Conservation (phyloP, 768 basidiomycete genomes). For the Russula olivacea region DNA sequence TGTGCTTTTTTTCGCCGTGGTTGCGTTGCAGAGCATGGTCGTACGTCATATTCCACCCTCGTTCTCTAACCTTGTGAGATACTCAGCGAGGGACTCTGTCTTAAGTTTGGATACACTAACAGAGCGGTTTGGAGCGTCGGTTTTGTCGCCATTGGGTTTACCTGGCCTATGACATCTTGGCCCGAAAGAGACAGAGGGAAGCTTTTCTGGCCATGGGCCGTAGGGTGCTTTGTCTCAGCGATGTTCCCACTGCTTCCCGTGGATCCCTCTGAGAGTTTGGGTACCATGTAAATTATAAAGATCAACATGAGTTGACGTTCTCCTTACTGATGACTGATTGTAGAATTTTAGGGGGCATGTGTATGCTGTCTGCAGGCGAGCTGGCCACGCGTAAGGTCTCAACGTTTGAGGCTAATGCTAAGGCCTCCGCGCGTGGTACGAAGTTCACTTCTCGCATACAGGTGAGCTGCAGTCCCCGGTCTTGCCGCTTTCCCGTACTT, state of each 20-base stretch:
- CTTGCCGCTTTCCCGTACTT: neutral
- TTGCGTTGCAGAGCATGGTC: constrained; percentile 62
- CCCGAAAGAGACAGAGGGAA: constrained; percentile 29
- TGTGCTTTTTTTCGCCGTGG: constrained; percentile 34
- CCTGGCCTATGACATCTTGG: constrained; percentile 63
- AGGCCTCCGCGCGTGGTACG: neutral
- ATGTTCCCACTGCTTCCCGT: constrained; percentile 70
- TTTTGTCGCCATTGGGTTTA: constrained; percentile 49
- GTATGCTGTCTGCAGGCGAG: constrained; percentile 34
- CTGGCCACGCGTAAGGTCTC: constrained; percentile 11
- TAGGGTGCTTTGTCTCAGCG: constrained; percentile 47
- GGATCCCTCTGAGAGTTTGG: constrained; percentile 59
- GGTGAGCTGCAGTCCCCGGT: neutral
- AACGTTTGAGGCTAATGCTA: neutral
- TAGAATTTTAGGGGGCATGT: constrained; percentile 38
- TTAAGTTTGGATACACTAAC: constrained; percentile 63
- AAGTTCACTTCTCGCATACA: constrained; percentile 6
- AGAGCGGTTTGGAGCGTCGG: constrained; percentile 69
- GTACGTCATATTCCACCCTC: constrained; percentile 38
- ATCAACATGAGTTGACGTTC: neutral
- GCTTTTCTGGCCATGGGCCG: constrained; percentile 40
- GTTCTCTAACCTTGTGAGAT: neutral
- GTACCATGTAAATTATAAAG: constrained; percentile 46
- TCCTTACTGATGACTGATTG: neutral
- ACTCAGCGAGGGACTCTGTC: constrained; percentile 1